Base-by-base conservation (phyloP, 2,329 filamentous ascomycete species). In the Helotiales sp. region DNA sequence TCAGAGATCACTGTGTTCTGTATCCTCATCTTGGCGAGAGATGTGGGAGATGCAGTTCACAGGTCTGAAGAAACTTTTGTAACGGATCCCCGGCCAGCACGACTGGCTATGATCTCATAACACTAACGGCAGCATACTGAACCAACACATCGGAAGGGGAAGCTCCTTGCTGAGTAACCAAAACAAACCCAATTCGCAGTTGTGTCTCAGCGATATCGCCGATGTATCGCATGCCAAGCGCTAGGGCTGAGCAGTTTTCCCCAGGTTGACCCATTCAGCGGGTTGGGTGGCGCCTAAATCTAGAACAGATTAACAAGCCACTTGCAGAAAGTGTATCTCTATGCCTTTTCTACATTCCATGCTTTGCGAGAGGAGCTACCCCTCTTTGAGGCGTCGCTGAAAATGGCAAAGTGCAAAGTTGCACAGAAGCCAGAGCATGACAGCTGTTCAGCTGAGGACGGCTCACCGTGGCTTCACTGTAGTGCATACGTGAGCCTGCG, bases 311-410 rank as follows among this genome's bases (percentile, higher is more conserved):
- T 22, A 52, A 30, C 45, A 52, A 37, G 45, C 60, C 47, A 49
- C 45, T 13, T 15, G n/a, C 32, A 24, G n/a, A 49, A 52, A 28
- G 47, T 49, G 22, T 47, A 52, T 52, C 15, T 52, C 5, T n/a
- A 62, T 40, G 47, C 30, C 17, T 40, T 61, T 37, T 52, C 17
- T 37, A 34, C 20, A 40, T 20, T 26, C n/a, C 10, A 47, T 32
- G 43, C 58, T 32, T 50, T 61, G 58, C 22, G 17, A 47, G 4
- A 28, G 26, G 13, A 28, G 28, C 28, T 54, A 62, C 60, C 60
- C 60, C 60, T 62, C 60, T 54, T 52, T 28, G 47, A 57, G 60
- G 60, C 60, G 60, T 62, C 32, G 30, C 26, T 30, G 52, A 20
- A 57, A 22, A 1, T 2, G 52, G 52, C 2, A 20, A 34, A 37